Base-by-base conservation (phyloP, 1,284 basidiomycete species). In the Mycena citricolor region DNA sequence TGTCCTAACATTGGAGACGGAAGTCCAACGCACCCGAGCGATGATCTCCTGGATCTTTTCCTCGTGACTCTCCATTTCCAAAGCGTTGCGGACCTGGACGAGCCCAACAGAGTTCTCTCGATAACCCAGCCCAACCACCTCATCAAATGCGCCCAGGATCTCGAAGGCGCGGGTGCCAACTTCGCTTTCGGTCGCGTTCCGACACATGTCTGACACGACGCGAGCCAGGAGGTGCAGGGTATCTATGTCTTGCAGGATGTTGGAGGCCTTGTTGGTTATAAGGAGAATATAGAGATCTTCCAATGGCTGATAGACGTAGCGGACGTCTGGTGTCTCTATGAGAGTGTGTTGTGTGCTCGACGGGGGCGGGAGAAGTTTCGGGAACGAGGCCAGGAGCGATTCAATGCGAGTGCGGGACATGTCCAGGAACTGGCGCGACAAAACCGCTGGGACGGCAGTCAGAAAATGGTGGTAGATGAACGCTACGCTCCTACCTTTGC, bases 11-110 rank as follows among this genome's bases (percentile, higher is more conserved):
- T 16, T n/a, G n/a, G n/a, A 17, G 28, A 25, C 29, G 23, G 13
- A 28, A 25, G 44, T 32, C 22, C 33, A 22, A 68, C 83, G 49
- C 60, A 92, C 90, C 64, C 89, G 77, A 16, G 94, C 90, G 57
- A 99, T 99, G 65, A 99, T 99, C 60, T 99, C 97, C 64, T 99
- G 94, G 54, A 99, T 98, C 74, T 97, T 98, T 71, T 99, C 97
- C 66, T 99, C 97, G 68, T 99, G 97, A 67, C 87, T 92, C 72
- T 99, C 97, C 86, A 97, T 98, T 74, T 98, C 97, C 55, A 99
- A 70, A 29, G 97, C 84, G 59, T 78, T 95, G 56, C 91, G 75
- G 33, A 99, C 90, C 66, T 98, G 94, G 65, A 88, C 82, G 36
- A 99, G 68, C 60, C 88, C 93, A 41, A 97, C 89, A 52, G 90